Conservation (phyloP, 2,329 filamentous ascomycete species). For the Rosellinia necatrix region DNA sequence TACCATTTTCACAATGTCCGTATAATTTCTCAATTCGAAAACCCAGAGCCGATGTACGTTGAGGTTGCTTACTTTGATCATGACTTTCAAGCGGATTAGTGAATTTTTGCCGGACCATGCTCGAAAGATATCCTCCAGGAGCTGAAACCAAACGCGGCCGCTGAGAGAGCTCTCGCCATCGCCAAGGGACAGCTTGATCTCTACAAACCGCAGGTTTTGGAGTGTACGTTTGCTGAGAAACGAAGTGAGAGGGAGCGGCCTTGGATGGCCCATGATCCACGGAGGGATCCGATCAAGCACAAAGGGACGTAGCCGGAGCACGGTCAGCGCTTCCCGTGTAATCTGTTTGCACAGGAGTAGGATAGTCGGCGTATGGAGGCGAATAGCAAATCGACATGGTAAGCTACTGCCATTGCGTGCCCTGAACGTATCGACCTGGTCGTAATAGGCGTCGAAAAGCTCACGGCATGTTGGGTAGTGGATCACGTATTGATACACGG, state of each 20-base stretch:
- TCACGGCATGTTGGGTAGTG: conserved; percentile 37
- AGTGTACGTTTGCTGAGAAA: conserved; percentile 41
- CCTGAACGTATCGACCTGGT: conserved; percentile 28
- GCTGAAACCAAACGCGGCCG: conserved; percentile 36
- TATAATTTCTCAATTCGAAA: conserved; percentile 33
- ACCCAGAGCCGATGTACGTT: conserved; percentile 26
- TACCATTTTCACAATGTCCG: conserved; percentile 31
- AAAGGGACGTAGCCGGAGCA: conserved; percentile 36
- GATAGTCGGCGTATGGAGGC: conserved; percentile 40
- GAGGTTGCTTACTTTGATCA: conserved; percentile 40
- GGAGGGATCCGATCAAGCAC: conserved; percentile 45
- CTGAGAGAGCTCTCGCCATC: conserved; percentile 33
- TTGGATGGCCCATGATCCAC: conserved; percentile 36
- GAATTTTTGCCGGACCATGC: conserved; percentile 36
- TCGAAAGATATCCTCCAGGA: conserved; percentile 37
- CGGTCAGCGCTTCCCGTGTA: conserved; percentile 40
- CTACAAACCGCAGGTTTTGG: conserved; percentile 39
- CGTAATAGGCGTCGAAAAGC: conserved; percentile 41
- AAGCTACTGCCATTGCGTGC: conserved; percentile 14
- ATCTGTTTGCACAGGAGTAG: conserved; percentile 44
- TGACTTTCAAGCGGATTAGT: conserved; percentile 37
- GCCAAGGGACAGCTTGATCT: conserved; percentile 41
- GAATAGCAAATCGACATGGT: conserved; percentile 14
- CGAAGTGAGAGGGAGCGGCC: conserved; percentile 35
- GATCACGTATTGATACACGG: conserved; percentile 40